These are phyloP conservation scores for Colletotrichum tropicicola DNA, from an alignment of 2,329 filamentous ascomycete genomes.

Conservation along the genomic window DNA sequence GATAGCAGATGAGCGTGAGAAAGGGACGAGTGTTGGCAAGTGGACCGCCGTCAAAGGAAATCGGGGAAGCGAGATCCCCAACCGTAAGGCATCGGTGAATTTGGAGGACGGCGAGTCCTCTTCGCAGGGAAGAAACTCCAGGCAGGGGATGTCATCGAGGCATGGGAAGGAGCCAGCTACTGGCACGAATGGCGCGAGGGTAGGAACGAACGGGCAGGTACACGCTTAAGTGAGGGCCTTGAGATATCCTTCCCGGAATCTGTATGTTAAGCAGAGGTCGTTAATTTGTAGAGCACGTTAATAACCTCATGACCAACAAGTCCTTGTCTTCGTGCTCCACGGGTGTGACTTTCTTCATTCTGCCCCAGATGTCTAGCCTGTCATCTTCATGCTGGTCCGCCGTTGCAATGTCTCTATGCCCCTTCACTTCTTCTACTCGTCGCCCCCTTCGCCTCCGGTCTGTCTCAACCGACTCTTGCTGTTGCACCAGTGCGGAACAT, in stretches of 20 bases:
- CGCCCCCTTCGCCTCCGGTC: too few relatives aligned
- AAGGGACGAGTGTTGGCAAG: slow-evolving; percentile 29
- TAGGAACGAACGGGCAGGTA: slow-evolving; percentile 15
- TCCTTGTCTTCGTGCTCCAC: too few relatives aligned
- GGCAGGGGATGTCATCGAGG: slow-evolving; percentile 19
- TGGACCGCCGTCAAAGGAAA: slow-evolving; percentile 27
- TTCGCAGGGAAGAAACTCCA: slow-evolving; percentile 17
- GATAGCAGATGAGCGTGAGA: slow-evolving; percentile 57
- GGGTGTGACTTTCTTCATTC: too few relatives aligned
- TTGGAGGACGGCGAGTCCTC: slow-evolving; percentile 24
- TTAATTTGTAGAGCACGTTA: neutral
- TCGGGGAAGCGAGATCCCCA: neutral
- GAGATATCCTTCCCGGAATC: neutral
- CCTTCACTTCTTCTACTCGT: neutral
- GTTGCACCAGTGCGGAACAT: too few relatives aligned
- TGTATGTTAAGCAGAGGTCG: neutral
- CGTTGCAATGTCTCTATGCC: too few relatives aligned
- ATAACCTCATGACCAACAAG: too few relatives aligned
- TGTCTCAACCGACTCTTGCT: too few relatives aligned
- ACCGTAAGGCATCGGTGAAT: neutral
- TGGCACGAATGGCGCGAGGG: slow-evolving; percentile 2
- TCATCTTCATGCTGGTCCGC: too few relatives aligned
- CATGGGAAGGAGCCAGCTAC: slow-evolving; percentile 1
- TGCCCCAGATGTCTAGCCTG: too few relatives aligned
- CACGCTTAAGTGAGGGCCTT: neutral